Conservation (phyloP, 106 monocot species). For the Dendrobium huoshanense region DNA sequence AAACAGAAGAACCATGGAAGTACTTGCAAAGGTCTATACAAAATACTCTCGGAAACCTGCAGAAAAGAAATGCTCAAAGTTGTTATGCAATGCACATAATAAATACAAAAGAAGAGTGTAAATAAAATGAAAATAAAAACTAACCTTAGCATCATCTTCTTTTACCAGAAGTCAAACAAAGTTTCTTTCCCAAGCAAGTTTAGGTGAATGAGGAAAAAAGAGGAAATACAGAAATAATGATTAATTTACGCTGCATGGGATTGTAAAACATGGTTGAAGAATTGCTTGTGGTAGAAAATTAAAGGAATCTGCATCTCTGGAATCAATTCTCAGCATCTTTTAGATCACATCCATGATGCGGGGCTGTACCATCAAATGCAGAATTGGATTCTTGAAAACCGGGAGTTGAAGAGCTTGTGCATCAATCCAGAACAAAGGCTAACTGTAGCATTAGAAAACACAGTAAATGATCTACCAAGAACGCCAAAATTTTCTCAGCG, state of each 20-base stretch:
- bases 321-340: slow-evolving; percentile 50
- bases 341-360: slow-evolving; percentile 67
- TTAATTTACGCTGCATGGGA: slow-evolving; percentile 40
- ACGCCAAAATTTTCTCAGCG: slow-evolving; percentile 57
- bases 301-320: slow-evolving; percentile 42
- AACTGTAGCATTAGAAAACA: slow-evolving; percentile 15
- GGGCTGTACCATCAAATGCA: slow-evolving; percentile 10
- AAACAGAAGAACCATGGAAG: slow-evolving; percentile 31
- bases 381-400: slow-evolving; percentile 21
- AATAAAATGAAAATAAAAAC: not conserved
- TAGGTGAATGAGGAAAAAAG: slow-evolving; percentile 56
- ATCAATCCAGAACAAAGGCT: slow-evolving; percentile 5
- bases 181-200: slow-evolving; percentile 57
- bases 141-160: slow-evolving; percentile 68
- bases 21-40: slow-evolving; percentile 48
- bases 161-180: slow-evolving; percentile 36
- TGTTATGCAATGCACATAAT: not conserved
- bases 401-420: slow-evolving; percentile 15
- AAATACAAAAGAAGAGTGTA: not conserved
- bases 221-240: slow-evolving; percentile 51
- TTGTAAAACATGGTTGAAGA: slow-evolving; percentile 19
- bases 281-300: slow-evolving; percentile 20
- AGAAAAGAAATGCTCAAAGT: slow-evolving; percentile 4
- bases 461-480: slow-evolving; percentile 40
- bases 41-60: slow-evolving; percentile 50